These are phyloP conservation scores for Phialocephala subalpina DNA, from an alignment of 2,329 filamentous ascomycete species.

Conservation along the genomic window DNA sequence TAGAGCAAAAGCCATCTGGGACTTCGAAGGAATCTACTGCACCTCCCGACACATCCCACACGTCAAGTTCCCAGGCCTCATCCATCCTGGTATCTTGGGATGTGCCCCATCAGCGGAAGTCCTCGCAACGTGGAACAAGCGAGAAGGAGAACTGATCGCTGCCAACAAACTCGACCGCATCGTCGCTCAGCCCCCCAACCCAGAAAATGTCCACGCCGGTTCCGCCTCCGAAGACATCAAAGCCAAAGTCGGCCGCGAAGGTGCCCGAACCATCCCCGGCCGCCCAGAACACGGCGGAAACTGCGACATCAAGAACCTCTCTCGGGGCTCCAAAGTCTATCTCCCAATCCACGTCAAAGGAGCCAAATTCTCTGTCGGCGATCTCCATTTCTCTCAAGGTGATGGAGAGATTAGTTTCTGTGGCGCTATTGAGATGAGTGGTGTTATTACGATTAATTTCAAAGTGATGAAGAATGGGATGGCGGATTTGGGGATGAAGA, in stretches of 20 bases:
- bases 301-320: constrained; percentile 90
- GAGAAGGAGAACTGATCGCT: constrained; percentile 81
- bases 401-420: constrained; percentile 93
- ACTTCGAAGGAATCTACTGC: constrained; percentile 82
- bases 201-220: constrained; percentile 77
- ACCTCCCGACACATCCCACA: constrained; percentile 86
- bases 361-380: constrained; percentile 90
- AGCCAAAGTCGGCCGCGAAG: constrained; percentile 76
- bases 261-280: constrained; percentile 85
- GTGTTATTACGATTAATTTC: constrained; percentile 90
- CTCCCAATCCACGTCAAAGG: constrained; percentile 87
- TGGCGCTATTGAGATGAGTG: constrained; percentile 93
- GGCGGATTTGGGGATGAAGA: constrained; percentile 77
- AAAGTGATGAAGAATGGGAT: constrained; percentile 85
- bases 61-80: constrained; percentile 87
- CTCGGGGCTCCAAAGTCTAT: constrained; percentile 81
- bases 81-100: constrained; percentile 91
- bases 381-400: constrained; percentile 87
- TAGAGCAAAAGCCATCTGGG: constrained; percentile 75
- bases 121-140: constrained; percentile 82
- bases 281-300: constrained; percentile 71
- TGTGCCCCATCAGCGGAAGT: constrained; percentile 80
- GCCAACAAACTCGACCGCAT: constrained; percentile 71
- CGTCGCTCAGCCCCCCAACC: constrained; percentile 81
- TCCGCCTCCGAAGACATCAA: constrained; percentile 63